Conservation (phyloP, 495 filamentous ascomycete species). For the Glonium stellatum region DNA sequence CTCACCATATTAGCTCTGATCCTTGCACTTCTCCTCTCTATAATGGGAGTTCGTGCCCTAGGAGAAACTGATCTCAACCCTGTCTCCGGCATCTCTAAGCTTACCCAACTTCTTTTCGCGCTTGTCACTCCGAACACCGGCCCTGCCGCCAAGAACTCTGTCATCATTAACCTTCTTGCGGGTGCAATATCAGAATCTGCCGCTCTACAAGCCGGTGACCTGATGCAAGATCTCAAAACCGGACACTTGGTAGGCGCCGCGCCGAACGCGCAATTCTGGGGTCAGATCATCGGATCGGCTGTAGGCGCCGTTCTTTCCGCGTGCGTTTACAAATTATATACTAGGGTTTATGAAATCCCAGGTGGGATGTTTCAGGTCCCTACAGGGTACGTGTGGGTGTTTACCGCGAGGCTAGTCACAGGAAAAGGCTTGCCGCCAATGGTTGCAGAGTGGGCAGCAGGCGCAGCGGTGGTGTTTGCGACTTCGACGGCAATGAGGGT, state of each 20-base stretch:
- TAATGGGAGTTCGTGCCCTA: conserved; percentile 92
- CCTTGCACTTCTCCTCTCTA: conserved; percentile 78
- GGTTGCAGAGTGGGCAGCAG: conserved; percentile 69
- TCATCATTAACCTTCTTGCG: conserved; percentile 88
- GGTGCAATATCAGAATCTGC: conserved; percentile 86
- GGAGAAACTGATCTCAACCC: conserved; percentile 97
- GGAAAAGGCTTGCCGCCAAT: conserved; percentile 79
- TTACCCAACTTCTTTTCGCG: conserved; percentile 91
- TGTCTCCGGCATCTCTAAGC: conserved; percentile 91
- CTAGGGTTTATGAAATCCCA: conserved; percentile 78
- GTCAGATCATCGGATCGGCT: conserved; percentile 83
- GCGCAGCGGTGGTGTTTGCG: conserved; percentile 63
- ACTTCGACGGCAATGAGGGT: conserved; percentile 62
- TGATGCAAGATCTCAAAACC: conserved; percentile 98
- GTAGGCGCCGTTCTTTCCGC: conserved; percentile 86
- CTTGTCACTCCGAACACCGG: conserved; percentile 61
- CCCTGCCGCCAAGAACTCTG: conserved; percentile 63
- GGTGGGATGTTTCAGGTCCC: conserved; percentile 88
- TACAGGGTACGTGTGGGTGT: conserved; percentile 93
- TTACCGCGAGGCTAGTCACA: conserved; percentile 89
- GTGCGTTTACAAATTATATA: conserved; percentile 85
- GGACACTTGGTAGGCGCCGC: conserved; percentile 87
- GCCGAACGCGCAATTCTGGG: conserved; percentile 92
- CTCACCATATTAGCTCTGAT: conserved; percentile 76
- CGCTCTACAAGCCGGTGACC: conserved; percentile 89